A percentile compares a stretch with the other conserved stretches of the same genome.
Conservation (phyloP, 768 basidiomycete genomes). For the Fistulinella prunicolor region DNA sequence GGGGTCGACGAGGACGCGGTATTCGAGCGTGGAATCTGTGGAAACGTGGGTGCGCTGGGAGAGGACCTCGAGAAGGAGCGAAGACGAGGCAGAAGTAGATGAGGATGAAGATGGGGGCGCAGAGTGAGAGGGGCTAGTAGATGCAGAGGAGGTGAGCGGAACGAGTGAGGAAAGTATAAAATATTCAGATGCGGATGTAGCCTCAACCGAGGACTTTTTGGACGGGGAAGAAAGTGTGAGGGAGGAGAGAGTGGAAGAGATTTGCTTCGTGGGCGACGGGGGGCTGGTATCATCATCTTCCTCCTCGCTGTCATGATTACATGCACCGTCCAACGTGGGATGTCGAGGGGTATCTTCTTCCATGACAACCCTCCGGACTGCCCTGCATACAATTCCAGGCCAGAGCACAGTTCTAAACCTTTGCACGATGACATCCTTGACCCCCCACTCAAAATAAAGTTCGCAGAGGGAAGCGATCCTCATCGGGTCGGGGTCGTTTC, state of each 20-base stretch:
- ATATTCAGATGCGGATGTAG: background rate
- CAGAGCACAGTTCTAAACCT: slow-evolving; percentile 83
- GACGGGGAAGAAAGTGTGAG: slow-evolving; percentile 18
- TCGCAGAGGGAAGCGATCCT: slow-evolving; percentile 80
- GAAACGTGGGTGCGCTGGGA: slow-evolving; percentile 62
- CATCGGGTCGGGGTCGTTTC: slow-evolving; percentile 61
- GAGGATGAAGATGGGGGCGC: slow-evolving; percentile 1
- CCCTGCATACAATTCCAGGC: slow-evolving; percentile 68
- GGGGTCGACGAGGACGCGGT: slow-evolving; percentile 75
- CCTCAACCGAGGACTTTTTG: slow-evolving; percentile 6
- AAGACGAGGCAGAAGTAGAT: slow-evolving; percentile 34
- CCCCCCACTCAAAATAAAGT: slow-evolving; percentile 90
- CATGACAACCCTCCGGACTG: slow-evolving; percentile 62
- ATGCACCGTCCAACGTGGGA: background rate
- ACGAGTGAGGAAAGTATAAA: slow-evolving; percentile 18
- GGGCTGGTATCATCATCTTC: background rate
- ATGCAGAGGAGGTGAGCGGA: slow-evolving; percentile 4
- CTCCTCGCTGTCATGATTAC: background rate
- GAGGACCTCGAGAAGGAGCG: slow-evolving; percentile 62
- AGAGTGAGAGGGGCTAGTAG: slow-evolving; percentile 3
- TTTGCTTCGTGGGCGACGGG: slow-evolving; percentile 17
- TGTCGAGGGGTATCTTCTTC: slow-evolving; percentile 38
- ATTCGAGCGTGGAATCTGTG: slow-evolving; percentile 72
- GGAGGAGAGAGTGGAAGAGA: slow-evolving; percentile 9
- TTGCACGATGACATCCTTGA: slow-evolving; percentile 76